A percentile compares a stretch with the other conserved stretches of the same genome.
Evolutionary conservation across 139 green algal species (phyloP).

Genomic region (Coelastrella sp.): DNA sequence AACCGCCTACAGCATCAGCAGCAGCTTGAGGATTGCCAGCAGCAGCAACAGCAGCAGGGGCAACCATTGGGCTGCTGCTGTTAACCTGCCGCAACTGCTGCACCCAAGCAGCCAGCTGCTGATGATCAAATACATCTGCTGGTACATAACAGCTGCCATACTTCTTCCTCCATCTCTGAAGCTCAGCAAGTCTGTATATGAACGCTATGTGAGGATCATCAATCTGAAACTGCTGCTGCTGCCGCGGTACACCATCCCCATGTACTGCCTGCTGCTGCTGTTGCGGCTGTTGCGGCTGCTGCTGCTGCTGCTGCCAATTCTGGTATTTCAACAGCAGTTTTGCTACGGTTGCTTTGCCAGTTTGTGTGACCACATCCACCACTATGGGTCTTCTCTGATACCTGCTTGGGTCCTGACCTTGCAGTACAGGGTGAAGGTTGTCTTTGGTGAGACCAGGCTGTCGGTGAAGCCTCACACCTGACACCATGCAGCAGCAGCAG

Average conservation of each 20-base stretch:
- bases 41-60: constrained; percentile 22
- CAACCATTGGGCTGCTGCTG: no score
- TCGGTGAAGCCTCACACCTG: constrained; percentile 12
- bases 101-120: background rate
- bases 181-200: constrained; percentile 29
- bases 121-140: constrained; percentile 3
- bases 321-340: background rate
- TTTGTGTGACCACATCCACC: background rate
- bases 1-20: background rate
- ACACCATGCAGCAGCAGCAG: background rate
- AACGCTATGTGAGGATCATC: background rate
- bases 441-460: background rate
- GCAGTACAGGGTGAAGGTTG: constrained; percentile 37
- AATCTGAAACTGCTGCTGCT: background rate
- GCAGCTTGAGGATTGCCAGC: background rate
- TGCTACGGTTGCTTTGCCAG: background rate
- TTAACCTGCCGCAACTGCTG: background rate
- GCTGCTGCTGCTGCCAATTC: constrained; percentile 16
- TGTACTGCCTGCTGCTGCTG: background rate
- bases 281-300: background rate
- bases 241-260: background rate
- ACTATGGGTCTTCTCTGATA: constrained; percentile 6
- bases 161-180: constrained; percentile 29
- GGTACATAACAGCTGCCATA: constrained; percentile 28
- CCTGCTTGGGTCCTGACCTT: background rate